A percentile compares a stretch with the other conserved stretches of the same genome.
Conservation (phyloP, 345 rosid species). For the Lenwebbia sp. region DNA sequence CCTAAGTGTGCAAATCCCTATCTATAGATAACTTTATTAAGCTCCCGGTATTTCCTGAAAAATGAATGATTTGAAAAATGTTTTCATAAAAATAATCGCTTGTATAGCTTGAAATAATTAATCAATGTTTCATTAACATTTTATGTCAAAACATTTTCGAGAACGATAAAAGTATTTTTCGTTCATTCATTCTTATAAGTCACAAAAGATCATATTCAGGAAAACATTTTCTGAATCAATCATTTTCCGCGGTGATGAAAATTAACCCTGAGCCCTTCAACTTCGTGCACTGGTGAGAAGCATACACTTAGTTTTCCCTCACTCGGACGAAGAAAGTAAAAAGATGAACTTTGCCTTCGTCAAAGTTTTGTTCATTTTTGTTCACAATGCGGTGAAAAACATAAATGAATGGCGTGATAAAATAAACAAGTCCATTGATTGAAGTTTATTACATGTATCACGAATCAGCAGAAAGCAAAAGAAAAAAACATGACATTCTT, state of each 20-base stretch:
- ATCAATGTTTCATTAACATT: too few species aligned
- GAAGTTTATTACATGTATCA: not conserved
- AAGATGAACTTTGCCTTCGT: not conserved
- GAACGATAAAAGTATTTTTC: too few species aligned
- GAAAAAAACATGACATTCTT: not conserved
- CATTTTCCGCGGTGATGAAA: not conserved
- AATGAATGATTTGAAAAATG: too few species aligned
- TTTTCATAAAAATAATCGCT: too few species aligned
- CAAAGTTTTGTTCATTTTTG: not conserved
- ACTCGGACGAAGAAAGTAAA: not conserved
- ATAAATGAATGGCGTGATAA: not conserved
- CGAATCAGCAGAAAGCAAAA: not conserved
- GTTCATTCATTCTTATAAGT: too few species aligned
- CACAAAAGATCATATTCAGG: too few species aligned
- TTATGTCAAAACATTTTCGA: too few species aligned
- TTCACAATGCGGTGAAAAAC: not conserved
- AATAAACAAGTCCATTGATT: not conserved
- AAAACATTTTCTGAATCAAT: too few species aligned
- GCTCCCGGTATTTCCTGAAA: too few species aligned
- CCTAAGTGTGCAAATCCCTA: not conserved
- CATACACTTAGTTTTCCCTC: not conserved
- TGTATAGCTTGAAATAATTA: too few species aligned
- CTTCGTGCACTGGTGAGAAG: not conserved
- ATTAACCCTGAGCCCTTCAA: not conserved
- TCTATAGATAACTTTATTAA: not conserved